Evolutionary conservation across 1,284 basidiomycete genomes (phyloP).

Genomic region (Trichosporon ovoides): DNA sequence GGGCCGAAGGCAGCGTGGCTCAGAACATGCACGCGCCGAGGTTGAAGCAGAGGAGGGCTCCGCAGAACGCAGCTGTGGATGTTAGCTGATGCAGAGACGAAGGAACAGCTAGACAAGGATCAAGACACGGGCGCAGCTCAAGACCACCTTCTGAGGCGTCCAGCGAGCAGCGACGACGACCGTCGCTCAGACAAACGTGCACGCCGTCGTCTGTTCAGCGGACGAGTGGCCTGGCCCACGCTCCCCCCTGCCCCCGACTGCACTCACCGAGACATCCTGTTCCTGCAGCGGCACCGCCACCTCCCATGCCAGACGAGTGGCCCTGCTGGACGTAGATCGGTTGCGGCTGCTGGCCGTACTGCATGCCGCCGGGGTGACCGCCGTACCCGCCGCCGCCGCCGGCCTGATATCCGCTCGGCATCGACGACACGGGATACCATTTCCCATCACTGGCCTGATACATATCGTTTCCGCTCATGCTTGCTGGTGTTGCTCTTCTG

Average conservation of each 20-base stretch:
- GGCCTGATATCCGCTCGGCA: conserved; percentile 14
- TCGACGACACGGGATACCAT: conserved; percentile 21
- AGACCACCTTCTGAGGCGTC: background rate
- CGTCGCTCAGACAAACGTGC: too few species aligned
- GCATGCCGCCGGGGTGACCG: conserved; percentile 12
- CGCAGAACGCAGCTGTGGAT: background rate
- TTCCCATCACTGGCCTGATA: conserved; percentile 24
- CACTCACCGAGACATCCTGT: conserved; percentile 2
- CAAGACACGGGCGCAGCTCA: background rate
- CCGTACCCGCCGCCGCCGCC: background rate
- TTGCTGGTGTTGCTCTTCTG: background rate
- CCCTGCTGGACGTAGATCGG: conserved; percentile 22
- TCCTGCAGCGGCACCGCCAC: conserved; percentile 11
- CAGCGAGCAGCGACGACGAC: background rate
- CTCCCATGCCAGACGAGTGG: too few species aligned
- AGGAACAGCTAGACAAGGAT: background rate
- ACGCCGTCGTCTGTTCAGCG: too few species aligned
- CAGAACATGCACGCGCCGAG: conserved; percentile 21
- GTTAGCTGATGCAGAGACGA: background rate
- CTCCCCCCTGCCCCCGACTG: background rate
- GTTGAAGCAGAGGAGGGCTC: conserved; percentile 14
- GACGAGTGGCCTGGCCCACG: background rate
- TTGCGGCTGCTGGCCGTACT: conserved; percentile 15
- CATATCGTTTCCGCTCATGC: conserved; percentile 10
- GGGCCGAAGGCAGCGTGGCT: background rate